Percentiles rank a stretch among this genome's conserved stretches.
phyloP scores from a whole-genome alignment of 805 yeast genomes.

The Saccharomycopsis microspora region DNA sequence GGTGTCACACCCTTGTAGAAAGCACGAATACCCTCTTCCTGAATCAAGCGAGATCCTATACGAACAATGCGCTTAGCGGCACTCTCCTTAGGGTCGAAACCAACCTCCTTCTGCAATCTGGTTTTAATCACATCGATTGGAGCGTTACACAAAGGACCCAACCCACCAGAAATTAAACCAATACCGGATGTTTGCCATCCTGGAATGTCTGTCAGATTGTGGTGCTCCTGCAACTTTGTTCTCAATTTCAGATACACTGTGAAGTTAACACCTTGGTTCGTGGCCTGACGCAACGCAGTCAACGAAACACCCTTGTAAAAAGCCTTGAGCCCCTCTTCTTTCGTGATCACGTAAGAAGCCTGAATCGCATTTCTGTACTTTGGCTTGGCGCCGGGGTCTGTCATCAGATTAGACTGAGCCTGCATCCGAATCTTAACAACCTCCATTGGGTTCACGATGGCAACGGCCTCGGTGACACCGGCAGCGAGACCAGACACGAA shows the following conservation, averaged over 20 bases:
- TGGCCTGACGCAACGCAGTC: conserved; percentile 96
- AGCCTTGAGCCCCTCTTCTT: conserved; percentile 85
- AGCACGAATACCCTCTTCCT: conserved; percentile 82
- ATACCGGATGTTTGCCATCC: conserved; percentile 89
- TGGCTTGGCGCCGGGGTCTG: conserved; percentile 54
- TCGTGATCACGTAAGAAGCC: conserved; percentile 70
- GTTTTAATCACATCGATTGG: conserved; percentile 97
- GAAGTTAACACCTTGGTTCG: conserved; percentile 97
- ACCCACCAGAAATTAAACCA: conserved; percentile 90
- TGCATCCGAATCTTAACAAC: conserved; percentile 93
- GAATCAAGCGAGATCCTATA: conserved; percentile 70
- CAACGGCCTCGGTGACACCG: conserved; percentile 90
- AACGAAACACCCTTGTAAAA: conserved; percentile 89
- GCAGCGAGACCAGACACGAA: conserved; percentile 95
- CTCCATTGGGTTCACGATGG: conserved; percentile 95
- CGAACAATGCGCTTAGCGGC: conserved; percentile 70
- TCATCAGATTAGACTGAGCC: conserved; percentile 86
- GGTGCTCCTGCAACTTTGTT: conserved; percentile 53
- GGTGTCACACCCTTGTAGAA: conserved; percentile 97
- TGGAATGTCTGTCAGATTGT: conserved; percentile 52
- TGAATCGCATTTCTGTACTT: conserved; percentile 90
- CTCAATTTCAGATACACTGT: conserved; percentile 86
- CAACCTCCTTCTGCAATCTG: conserved; percentile 85
- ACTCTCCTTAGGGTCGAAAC: conserved; percentile 42
- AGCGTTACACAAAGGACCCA: conserved; percentile 96